phyloP scores from a whole-genome alignment of 2,329 filamentous ascomycete species.

The Aureobasidium subglaciale region DNA sequence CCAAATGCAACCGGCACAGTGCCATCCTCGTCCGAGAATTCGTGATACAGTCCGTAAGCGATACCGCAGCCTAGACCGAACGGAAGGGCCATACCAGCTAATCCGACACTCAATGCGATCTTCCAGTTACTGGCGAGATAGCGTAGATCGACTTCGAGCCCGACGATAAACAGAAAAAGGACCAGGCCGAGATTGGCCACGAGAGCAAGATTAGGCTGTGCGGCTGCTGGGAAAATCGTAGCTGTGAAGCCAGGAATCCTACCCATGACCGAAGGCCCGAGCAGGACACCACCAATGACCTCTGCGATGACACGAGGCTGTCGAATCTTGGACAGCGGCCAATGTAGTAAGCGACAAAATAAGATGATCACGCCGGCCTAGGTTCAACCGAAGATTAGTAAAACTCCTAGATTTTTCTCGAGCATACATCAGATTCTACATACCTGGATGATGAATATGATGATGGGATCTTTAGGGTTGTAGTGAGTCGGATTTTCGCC shows the following conservation, averaged over 20 bases:
- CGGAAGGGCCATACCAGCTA: slow-evolving; percentile 72
- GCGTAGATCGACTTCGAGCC: slow-evolving; percentile 76
- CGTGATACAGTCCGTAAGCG: slow-evolving; percentile 70
- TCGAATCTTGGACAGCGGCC: slow-evolving; percentile 66
- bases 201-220: slow-evolving; percentile 67
- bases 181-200: slow-evolving; percentile 79
- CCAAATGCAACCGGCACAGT: slow-evolving; percentile 54
- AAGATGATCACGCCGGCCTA: slow-evolving; percentile 67
- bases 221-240: slow-evolving; percentile 68
- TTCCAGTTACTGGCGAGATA: slow-evolving; percentile 75
- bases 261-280: slow-evolving; percentile 84
- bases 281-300: slow-evolving; percentile 74
- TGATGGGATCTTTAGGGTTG: slow-evolving; percentile 64
- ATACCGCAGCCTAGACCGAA: slow-evolving; percentile 77
- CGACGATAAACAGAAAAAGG: slow-evolving; percentile 81
- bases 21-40: slow-evolving; percentile 56
- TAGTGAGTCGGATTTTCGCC: slow-evolving; percentile 62
- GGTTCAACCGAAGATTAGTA: neutral
- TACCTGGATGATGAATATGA: slow-evolving; percentile 70
- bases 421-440: slow-evolving; percentile 7
- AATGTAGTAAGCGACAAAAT: slow-evolving; percentile 67
- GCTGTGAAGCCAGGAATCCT: slow-evolving; percentile 70
- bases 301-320: slow-evolving; percentile 80
- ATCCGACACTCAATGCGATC: slow-evolving; percentile 67
- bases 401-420: neutral